Conservation (phyloP, 352 stramenopile species). For the Plasmopara muralis region DNA sequence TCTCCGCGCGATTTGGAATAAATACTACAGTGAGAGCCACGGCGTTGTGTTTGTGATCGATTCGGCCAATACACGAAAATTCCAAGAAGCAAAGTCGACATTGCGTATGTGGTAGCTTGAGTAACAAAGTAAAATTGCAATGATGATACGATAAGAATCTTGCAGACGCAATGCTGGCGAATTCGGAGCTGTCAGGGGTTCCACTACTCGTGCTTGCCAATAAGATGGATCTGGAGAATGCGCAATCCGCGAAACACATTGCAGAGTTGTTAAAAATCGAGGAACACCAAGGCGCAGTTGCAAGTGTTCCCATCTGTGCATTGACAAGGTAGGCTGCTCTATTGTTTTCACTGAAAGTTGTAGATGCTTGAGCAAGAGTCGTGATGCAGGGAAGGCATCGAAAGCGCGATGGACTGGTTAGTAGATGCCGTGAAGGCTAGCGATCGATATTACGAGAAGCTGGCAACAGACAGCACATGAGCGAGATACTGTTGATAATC, state of each 20-base stretch:
- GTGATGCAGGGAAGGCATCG: conserved; percentile 46
- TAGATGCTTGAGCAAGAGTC: too few species aligned
- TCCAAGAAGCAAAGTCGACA: conserved; percentile 85
- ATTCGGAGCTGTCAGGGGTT: conserved; percentile 69
- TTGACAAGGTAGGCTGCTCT: conserved; percentile 33
- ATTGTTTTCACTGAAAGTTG: background rate
- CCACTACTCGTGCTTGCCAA: conserved; percentile 87
- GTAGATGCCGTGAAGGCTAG: conserved; percentile 63
- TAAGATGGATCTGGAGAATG: conserved; percentile 84
- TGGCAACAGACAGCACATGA: conserved; percentile 17
- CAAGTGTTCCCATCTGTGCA: conserved; percentile 50
- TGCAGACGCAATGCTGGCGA: conserved; percentile 72
- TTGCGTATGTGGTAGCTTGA: conserved; percentile 39
- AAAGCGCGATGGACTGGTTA: conserved; percentile 66
- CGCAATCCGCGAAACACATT: conserved; percentile 36
- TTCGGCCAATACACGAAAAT: conserved; percentile 74
- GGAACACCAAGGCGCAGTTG: conserved; percentile 29
- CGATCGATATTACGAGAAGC: conserved; percentile 59
- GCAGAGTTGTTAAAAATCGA: conserved; percentile 39
- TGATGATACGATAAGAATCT: conserved; percentile 2
- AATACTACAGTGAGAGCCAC: conserved; percentile 91
- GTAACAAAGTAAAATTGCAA: background rate
- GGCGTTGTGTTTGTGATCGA: conserved; percentile 90
- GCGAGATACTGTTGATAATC: background rate
- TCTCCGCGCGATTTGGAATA: conserved; percentile 89